These are phyloP conservation scores for Eragrostis curvula DNA, from an alignment of 176 grass and related monocot species.

Conservation along the genomic window DNA sequence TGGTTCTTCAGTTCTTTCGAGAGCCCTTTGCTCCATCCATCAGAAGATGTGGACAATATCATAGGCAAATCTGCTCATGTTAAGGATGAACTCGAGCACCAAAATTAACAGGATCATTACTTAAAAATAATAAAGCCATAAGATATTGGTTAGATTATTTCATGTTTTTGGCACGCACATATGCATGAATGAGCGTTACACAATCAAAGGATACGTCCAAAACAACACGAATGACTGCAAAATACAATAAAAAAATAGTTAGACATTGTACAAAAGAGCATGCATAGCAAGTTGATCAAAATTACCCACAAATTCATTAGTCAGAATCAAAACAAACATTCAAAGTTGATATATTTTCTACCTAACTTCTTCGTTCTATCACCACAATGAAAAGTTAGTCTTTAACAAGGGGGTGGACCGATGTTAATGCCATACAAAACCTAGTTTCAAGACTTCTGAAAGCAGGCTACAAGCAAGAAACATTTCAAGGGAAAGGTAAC, in stretches of 20 bases:
- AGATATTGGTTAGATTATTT: not conserved
- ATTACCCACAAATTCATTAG: not conserved
- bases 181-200: constrained; percentile 7
- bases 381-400: not conserved
- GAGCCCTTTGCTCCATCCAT: constrained; percentile 41
- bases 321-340: not conserved
- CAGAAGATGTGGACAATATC: constrained; percentile 95
- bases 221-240: constrained; percentile 93
- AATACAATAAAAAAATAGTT: constrained; percentile 25
- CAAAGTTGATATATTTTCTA: not conserved
- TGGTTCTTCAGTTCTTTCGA: not conserved
- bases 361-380: not conserved
- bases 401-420: not conserved
- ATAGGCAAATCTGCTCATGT: constrained; percentile 78
- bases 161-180: not conserved
- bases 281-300: not conserved
- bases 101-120: not conserved
- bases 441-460: constrained; percentile 11
- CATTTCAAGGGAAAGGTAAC: not conserved
- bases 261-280: not conserved
- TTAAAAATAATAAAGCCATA: not conserved
- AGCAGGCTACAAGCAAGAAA: not conserved
- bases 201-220: constrained; percentile 87
- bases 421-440: not conserved
- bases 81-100: constrained; percentile 49